phyloP scores from a whole-genome alignment of 768 basidiomycete genomes.

The Calocera cornea region DNA sequence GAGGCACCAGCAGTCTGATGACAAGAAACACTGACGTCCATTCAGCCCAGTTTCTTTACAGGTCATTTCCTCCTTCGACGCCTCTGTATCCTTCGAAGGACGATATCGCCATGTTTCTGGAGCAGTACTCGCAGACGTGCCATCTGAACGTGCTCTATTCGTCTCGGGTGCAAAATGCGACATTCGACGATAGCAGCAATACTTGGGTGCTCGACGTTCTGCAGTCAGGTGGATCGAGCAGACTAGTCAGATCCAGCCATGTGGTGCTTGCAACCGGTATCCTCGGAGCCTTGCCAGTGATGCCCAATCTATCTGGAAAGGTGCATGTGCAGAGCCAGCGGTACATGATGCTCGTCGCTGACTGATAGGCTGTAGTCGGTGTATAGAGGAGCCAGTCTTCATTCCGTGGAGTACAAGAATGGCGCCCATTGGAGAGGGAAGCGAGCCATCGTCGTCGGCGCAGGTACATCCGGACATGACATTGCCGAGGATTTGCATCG shows the following conservation, averaged over 20 bases:
- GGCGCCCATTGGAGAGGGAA: neutral
- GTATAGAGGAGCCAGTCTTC: neutral
- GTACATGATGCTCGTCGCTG: neutral
- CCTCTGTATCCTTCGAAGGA: neutral
- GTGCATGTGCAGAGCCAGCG: neutral
- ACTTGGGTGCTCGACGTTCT: neutral
- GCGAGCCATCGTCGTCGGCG: neutral
- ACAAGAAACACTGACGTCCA: neutral
- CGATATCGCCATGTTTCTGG: neutral
- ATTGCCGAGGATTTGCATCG: neutral
- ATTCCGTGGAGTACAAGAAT: neutral
- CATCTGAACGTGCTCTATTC: neutral
- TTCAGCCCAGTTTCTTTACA: neutral
- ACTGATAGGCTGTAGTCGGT: neutral
- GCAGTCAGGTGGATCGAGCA: neutral
- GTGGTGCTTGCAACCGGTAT: neutral
- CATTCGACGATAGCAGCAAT: neutral
- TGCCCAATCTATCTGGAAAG: neutral
- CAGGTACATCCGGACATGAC: neutral
- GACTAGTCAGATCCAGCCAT: neutral
- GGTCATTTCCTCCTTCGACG: neutral
- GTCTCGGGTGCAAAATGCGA: neutral
- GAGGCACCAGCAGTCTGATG: neutral
- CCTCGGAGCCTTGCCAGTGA: neutral
- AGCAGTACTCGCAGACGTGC: neutral